Evolutionary conservation across 306 rosid genomes (phyloP).

Genomic region (Prunus campanulata): DNA sequence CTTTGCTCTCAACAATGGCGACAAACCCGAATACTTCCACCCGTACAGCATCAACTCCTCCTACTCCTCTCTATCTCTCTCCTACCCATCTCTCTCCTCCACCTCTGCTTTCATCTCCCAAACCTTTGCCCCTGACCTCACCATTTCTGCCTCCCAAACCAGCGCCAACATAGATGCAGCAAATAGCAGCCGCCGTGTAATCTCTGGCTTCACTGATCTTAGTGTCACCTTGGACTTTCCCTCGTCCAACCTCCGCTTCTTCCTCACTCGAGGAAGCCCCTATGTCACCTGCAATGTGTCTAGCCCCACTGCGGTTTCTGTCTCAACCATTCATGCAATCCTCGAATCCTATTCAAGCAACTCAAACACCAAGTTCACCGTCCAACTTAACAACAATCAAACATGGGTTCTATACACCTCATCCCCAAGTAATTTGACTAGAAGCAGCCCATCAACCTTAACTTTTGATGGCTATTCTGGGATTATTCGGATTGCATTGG

Average conservation of each 20-base stretch:
- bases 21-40: conserved; percentile 80
- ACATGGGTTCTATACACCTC: conserved; percentile 79
- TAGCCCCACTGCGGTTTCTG: conserved; percentile 39
- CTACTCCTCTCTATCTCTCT: conserved; percentile 54
- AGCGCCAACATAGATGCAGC: conserved; percentile 32
- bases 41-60: conserved; percentile 74
- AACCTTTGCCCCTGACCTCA: conserved; percentile 58
- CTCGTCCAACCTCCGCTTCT: conserved; percentile 54
- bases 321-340: conserved; percentile 66
- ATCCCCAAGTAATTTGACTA: conserved; percentile 43
- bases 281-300: conserved; percentile 55
- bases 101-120: conserved; percentile 49
- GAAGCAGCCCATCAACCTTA: conserved; percentile 33
- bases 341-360: conserved; percentile 43
- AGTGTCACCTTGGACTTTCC: conserved; percentile 75
- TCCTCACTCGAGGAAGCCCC: conserved; percentile 89
- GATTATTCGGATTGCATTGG: conserved; percentile 50
- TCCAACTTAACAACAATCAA: conserved; percentile 68
- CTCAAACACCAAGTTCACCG: conserved; percentile 49
- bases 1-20: conserved; percentile 66
- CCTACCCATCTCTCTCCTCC: conserved; percentile 55
- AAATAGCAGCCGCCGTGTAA: background rate
- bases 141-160: conserved; percentile 44
- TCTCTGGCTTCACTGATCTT: conserved; percentile 66
- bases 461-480: conserved; percentile 62